Base-by-base conservation (phyloP, 2,329 filamentous ascomycete species). In the Fusarium tupiense region DNA sequence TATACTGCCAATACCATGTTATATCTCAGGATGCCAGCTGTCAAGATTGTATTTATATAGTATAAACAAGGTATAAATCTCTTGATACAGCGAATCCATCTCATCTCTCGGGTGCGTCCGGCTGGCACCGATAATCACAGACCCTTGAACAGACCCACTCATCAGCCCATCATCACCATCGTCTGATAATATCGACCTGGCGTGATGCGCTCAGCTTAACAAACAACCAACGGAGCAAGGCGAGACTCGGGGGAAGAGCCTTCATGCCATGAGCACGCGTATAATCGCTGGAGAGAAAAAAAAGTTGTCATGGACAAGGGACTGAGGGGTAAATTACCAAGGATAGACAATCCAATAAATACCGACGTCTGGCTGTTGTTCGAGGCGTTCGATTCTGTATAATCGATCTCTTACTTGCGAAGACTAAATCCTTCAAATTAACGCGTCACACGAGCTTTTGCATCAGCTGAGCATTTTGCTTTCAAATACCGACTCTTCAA, bases 111-210 rank as follows among this genome's bases (percentile, higher is more conserved):
- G 77, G 77, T 77, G 67, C 67, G 70, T 64, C 74, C 77, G 77
- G 77, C 68, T 69, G 63, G 53, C 72, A 74, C 53, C 70, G 70
- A 74, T 65, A 68, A 69, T 66, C 67, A 73, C 67, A 67, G 74
- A 77, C 68, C 76, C 64, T 70, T 61, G 67, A 65, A 68, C 64
- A 67, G 73, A 73, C 73, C 77, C 77, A 79, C 77, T 67, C 71
- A 79, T 79, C 77, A 78, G 72, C 50, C 72, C 61, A 72, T 69
- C 33, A 33, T 72, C 56, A 67, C 61, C 68, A 79, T 78, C 74
- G 76, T 47, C 77, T 79, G 77, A 79, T 79, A 69, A 73, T 78
- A 65, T 64, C 62, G 60, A 75, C 63, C 77, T 79, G 77, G 77
- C 77, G 76, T 79, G 77, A 79, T 79, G 74, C 59, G 72, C 69